phyloP scores from a whole-genome alignment of 768 basidiomycete species.

The Tubosaeta sp. region DNA sequence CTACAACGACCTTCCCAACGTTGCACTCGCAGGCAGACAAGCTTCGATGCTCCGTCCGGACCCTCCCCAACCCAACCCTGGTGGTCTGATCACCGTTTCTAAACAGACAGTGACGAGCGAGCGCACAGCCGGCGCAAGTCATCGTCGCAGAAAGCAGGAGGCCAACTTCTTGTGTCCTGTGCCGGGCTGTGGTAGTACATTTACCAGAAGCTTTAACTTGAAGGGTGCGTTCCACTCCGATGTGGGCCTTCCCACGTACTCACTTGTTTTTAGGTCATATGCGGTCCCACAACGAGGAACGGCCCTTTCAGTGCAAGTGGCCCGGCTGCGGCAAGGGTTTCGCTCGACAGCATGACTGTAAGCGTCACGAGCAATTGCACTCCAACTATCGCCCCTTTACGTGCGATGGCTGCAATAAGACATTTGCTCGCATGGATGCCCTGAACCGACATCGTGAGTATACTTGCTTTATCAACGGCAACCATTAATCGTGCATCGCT shows the following conservation, averaged over 20 bases:
- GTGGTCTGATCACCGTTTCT: constrained; percentile 32
- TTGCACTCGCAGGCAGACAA: constrained; percentile 21
- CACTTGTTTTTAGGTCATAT: constrained; percentile 63
- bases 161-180: constrained; percentile 83
- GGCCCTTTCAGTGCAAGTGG: constrained; percentile 93
- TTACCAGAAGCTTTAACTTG: constrained; percentile 90
- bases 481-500: background rate
- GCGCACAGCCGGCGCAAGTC: constrained; percentile 83
- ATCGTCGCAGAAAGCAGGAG: constrained; percentile 81
- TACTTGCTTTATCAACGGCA: background rate
- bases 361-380: constrained; percentile 92
- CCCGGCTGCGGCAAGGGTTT: constrained; percentile 94
- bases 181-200: constrained; percentile 80
- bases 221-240: constrained; percentile 53
- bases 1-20: constrained; percentile 46
- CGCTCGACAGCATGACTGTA: constrained; percentile 93
- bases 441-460: constrained; percentile 87
- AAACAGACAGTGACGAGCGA: constrained; percentile 89
- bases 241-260: constrained; percentile 10
- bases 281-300: constrained; percentile 91
- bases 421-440: constrained; percentile 93
- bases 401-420: constrained; percentile 90
- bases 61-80: background rate
- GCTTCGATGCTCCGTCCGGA: constrained; percentile 25
- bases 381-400: constrained; percentile 89